Percentiles rank a stretch among this genome's conserved stretches.
phyloP scores from a whole-genome alignment of 352 stramenopile species.

The Phytophthora kernoviae region DNA sequence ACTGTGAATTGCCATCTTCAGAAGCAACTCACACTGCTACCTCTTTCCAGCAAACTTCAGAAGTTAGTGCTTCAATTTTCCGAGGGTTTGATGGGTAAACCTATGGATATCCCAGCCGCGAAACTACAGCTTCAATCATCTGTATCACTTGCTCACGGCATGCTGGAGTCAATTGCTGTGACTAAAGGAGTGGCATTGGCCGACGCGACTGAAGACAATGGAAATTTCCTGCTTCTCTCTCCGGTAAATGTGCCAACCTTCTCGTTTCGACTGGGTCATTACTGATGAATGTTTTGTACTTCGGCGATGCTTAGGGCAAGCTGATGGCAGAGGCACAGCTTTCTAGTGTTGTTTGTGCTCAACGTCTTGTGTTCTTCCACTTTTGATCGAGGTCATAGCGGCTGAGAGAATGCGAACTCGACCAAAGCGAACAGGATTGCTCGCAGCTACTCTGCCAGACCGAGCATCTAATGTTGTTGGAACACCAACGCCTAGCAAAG shows the following conservation, averaged over 20 bases:
- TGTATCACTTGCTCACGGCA: constrained; percentile 15
- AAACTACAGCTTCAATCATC: constrained; percentile 11
- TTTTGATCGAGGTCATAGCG: constrained; percentile 49
- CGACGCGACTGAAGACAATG: constrained; percentile 7
- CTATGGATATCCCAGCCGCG: not conserved
- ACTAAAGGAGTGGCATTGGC: not conserved
- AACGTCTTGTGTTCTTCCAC: constrained; percentile 65
- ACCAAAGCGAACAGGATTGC: constrained; percentile 5
- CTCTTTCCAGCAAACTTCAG: constrained; percentile 47
- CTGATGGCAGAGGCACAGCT: constrained; percentile 38
- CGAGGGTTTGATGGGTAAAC: constrained; percentile 19
- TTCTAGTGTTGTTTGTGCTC: constrained; percentile 51
- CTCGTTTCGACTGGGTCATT: not conserved
- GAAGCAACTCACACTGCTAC: constrained; percentile 50
- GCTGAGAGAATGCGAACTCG: constrained; percentile 18
- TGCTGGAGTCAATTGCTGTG: constrained; percentile 23
- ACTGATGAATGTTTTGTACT: not conserved
- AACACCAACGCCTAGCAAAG: not conserved
- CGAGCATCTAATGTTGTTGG: not conserved
- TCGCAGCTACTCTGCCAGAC: not conserved
- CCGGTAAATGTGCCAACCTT: constrained; percentile 36
- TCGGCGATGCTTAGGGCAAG: constrained; percentile 35
- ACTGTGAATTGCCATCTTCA: constrained; percentile 52
- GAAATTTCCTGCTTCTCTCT: constrained; percentile 19
- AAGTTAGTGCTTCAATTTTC: constrained; percentile 45